These are phyloP conservation scores for Grosmannia serpens DNA, from an alignment of 2,329 filamentous ascomycete genomes.

Conservation along the genomic window DNA sequence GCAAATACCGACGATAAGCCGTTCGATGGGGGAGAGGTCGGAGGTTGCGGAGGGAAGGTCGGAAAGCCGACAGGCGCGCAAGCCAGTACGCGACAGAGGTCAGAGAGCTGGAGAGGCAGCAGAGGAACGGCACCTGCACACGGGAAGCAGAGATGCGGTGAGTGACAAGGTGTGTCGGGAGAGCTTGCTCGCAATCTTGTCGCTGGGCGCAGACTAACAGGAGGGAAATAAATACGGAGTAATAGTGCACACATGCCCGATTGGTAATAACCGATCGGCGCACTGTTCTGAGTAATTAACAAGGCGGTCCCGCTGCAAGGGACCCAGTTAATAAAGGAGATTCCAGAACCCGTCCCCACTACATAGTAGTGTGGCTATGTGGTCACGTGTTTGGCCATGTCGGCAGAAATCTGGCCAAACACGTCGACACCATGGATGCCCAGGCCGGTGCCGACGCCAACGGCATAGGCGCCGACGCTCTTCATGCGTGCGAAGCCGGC, in stretches of 20 bases:
- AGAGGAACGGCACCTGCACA: not conserved
- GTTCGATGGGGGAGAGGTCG: too few relatives aligned
- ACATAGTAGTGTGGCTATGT: too few relatives aligned
- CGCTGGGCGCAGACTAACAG: not conserved
- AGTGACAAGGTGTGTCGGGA: not conserved
- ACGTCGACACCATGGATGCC: slow-evolving; percentile 50
- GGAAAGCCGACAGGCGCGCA: not conserved
- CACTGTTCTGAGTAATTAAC: not conserved
- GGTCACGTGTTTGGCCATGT: not conserved
- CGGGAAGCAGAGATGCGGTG: not conserved
- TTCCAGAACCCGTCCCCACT: not conserved
- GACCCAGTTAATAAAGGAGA: not conserved
- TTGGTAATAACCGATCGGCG: not conserved
- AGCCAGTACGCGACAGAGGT: too few relatives aligned
- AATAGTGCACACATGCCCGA: not conserved
- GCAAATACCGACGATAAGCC: not conserved
- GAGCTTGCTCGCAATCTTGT: not conserved
- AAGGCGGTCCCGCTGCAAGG: not conserved
- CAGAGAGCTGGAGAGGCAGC: not conserved
- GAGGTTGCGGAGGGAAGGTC: too few relatives aligned
- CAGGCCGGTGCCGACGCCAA: slow-evolving; percentile 59
- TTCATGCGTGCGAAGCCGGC: slow-evolving; percentile 55
- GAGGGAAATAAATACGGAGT: not conserved
- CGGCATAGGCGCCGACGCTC: slow-evolving; percentile 51
- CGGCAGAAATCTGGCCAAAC: slow-evolving; percentile 53